Base-by-base conservation (phyloP, 129 eudicot genomes). In the Logfia minima region DNA sequence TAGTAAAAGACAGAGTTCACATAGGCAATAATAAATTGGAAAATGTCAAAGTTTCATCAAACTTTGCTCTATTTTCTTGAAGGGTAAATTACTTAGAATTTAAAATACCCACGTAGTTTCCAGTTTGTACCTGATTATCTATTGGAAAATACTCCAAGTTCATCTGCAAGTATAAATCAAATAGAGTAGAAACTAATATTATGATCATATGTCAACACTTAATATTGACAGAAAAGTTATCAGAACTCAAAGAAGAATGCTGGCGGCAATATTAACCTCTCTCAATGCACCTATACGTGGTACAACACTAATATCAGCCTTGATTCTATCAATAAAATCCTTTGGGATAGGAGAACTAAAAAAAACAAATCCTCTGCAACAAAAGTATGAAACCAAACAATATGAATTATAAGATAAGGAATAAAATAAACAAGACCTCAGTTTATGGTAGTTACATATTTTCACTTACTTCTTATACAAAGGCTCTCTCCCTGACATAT, bases 401-500 rank as follows among this genome's bases (percentile, higher is more conserved):
- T 53, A 63, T 66, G 62, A 66, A 68, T 6, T 1, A 35, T 19
- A 68, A 52, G 61, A 76, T 72, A 28, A 63, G 31, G 29, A 22
- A 71, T 82, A 41, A 13, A 21, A 68, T 19, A 56, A 68, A 29
- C 21, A 52, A 72, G 71, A 37, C 21, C 31, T 28, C 23, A 31
- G 43, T 19, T 64, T 43, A 23, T 66, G 48, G 77, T 48, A 74
- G 74, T 21, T 48, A 23, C n/a, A 41, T 29, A 21, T 56, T 3
- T 35, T 70, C 58, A 74, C 97, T 34, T 89, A 95, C 99, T 87
- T 95, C 87, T 79, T 88, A 84, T 95, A 95, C 75, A 95, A 73
- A 76, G 99, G 99, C 82, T 89, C 96, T 86, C 96, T 87, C 83
- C 99, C 99, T 6, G 99, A 89, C 99, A 95, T 95, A 90, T 95